Evolutionary conservation across 1,284 basidiomycete genomes (phyloP).

Genomic region (Psilocybe mexicana): DNA sequence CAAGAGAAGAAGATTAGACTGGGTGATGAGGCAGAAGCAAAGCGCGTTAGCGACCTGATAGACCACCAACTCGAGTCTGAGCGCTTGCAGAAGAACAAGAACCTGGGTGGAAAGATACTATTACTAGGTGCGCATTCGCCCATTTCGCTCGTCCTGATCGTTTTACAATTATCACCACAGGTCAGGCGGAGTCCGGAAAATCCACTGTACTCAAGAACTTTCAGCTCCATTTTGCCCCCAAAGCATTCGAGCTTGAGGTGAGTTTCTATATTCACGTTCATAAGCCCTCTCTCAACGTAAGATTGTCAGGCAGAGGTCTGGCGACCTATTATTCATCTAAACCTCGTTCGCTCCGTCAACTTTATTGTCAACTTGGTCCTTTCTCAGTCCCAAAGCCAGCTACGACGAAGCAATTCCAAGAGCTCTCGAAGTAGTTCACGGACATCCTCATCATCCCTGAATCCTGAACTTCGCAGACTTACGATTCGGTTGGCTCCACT

Average conservation of each 20-base stretch:
- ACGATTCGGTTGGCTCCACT: constrained; percentile 55
- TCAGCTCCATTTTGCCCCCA: constrained; percentile 60
- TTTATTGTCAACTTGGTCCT: constrained; percentile 51
- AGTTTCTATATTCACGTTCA: constrained; percentile 5
- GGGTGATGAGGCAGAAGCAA: constrained; percentile 51
- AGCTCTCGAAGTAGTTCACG: constrained; percentile 15
- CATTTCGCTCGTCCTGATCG: background rate
- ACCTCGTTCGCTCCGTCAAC: constrained; percentile 61
- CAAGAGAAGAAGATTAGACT: constrained; percentile 39
- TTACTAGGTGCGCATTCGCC: constrained; percentile 48
- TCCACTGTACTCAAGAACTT: constrained; percentile 68
- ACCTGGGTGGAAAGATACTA: constrained; percentile 47
- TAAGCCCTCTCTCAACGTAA: background rate
- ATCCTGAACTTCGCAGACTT: constrained; percentile 43
- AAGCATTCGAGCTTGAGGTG: constrained; percentile 55
- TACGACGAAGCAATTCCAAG: constrained; percentile 8
- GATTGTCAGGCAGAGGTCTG: constrained; percentile 45
- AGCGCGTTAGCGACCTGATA: constrained; percentile 53
- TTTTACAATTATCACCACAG: constrained; percentile 30
- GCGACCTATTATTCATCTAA: constrained; percentile 64
- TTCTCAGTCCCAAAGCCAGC: constrained; percentile 15
- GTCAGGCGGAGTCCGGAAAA: constrained; percentile 68
- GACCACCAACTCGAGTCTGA: constrained; percentile 50
- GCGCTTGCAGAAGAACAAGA: constrained; percentile 40
- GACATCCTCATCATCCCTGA: constrained; percentile 22